Evolutionary conservation across 768 basidiomycete species (phyloP), one percentile per base, ranked within the genome.

Genomic region (Termitomyces sp.): DNA sequence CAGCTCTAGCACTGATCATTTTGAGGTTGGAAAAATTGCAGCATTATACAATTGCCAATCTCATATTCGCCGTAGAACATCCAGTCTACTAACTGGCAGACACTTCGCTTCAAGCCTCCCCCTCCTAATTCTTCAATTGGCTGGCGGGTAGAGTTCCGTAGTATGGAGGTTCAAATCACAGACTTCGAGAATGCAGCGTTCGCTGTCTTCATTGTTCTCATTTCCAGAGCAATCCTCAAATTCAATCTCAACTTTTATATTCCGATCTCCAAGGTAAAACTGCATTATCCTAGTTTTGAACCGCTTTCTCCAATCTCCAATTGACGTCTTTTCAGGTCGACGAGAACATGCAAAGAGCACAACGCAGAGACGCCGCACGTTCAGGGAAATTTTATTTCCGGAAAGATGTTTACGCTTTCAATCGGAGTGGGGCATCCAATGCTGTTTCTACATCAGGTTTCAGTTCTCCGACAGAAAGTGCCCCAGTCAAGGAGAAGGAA

Each of bases 11-110:
- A 92, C 83, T 59, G 97, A 98, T 69, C 97, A 99, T 69, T 98
- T 98, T 61, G 97, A 99, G 81, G 93, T 92, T 63, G 26, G 73
- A 63, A 4, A 20, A 20, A 32, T 4, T 33, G 54, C 8, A 49
- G 18, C 28, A 30, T 32, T 16, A 38, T 46, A 22, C 14, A 26
- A 16, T 32, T 8, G 4, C 40, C 44, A 20, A 62, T 54, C 53
- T 59, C 30, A 28, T 28, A 9, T 3, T 44, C 13, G 12, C 42
- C 51, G 6, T 70, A 96, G 90, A 98, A 98, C 67, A 88, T 99
- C 26, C 97, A 99, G 82, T 98, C 97, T 2, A 99, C 97, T 4
- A 99, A 99, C 67, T 99, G 97, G 97, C 97, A 99, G 74, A 98
- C 97, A 0, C 78, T 99, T 33, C 85, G 97, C 49, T 99, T 99